phyloP scores from a whole-genome alignment of 169 alveolate species.

The Toxoplasma gondii region DNA sequence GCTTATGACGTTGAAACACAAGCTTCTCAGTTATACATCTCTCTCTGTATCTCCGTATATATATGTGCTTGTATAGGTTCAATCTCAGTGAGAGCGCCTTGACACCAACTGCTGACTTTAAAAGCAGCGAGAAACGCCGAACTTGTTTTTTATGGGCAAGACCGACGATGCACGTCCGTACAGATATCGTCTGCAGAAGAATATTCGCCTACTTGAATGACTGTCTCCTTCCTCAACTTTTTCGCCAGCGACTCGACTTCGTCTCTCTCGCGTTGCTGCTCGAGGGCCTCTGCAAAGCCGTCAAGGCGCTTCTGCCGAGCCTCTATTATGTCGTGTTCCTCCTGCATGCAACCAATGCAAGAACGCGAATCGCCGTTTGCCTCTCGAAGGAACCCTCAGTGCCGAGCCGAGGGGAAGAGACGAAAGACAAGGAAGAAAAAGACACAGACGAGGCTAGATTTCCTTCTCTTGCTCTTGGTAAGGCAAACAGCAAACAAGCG shows the following conservation, averaged over 20 bases:
- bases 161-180: too few species aligned
- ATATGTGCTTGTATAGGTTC: not conserved
- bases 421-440: not conserved
- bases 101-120: not conserved
- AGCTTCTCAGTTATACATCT: not conserved
- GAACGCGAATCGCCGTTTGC: not conserved
- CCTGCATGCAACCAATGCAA: not conserved
- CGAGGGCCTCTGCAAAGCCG: not conserved
- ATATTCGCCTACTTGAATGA: not conserved
- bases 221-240: not conserved
- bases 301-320: not conserved
- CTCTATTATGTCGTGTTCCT: constrained; percentile 1
- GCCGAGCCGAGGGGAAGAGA: not conserved
- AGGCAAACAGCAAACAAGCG: too few species aligned
- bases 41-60: not conserved
- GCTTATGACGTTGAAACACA: too few species aligned
- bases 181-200: too few species aligned
- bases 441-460: too few species aligned
- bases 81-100: not conserved
- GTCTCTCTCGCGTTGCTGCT: constrained; percentile 3
- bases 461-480: too few species aligned
- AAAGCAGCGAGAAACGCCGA: too few species aligned
- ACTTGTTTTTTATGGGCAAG: not conserved
- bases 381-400: not conserved
- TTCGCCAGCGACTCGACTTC: not conserved